Percentiles rank a stretch among this genome's conserved stretches.
Evolutionary conservation across 139 green algal genomes (phyloP).

Genomic region (Spirogloea muscicola): DNA sequence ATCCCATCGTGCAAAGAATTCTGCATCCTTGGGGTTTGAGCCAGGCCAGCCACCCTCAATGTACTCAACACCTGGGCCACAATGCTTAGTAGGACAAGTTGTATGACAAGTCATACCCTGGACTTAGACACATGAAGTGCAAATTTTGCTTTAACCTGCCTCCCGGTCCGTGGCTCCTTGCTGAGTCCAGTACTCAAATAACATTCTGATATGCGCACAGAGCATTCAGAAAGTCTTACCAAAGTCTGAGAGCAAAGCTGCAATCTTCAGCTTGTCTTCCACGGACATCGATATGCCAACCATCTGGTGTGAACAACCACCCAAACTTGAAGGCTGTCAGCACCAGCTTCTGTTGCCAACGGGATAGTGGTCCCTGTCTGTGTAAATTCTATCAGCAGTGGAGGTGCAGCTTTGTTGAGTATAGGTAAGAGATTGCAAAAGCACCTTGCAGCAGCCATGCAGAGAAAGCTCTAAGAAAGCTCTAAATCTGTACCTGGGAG

Average conservation of each 20-base stretch:
- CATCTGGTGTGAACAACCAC: slow-evolving; percentile 11
- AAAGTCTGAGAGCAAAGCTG: slow-evolving; percentile 26
- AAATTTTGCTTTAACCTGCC: background rate
- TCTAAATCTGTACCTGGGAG: slow-evolving; percentile 17
- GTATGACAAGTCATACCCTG: background rate
- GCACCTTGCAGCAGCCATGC: background rate
- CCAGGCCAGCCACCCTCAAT: slow-evolving; percentile 55
- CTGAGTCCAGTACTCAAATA: background rate
- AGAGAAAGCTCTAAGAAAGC: background rate
- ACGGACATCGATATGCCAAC: slow-evolving; percentile 51
- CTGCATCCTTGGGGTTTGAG: slow-evolving; percentile 53
- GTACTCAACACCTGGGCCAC: slow-evolving; percentile 45
- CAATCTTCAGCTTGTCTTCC: slow-evolving; percentile 51
- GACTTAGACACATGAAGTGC: background rate
- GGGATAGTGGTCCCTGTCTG: background rate
- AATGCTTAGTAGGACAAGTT: background rate
- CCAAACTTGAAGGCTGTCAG: slow-evolving; percentile 3
- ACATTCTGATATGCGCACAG: background rate
- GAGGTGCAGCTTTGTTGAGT: background rate
- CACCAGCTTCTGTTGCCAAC: background rate
- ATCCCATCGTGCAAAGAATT: slow-evolving; percentile 47
- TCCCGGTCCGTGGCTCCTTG: too few species aligned
- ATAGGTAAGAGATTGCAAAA: background rate
- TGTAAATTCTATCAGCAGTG: background rate
- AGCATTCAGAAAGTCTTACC: slow-evolving; percentile 8